Base-by-base conservation (phyloP, 148 eudicot species). In the Amaranthus hypochondriacus region DNA sequence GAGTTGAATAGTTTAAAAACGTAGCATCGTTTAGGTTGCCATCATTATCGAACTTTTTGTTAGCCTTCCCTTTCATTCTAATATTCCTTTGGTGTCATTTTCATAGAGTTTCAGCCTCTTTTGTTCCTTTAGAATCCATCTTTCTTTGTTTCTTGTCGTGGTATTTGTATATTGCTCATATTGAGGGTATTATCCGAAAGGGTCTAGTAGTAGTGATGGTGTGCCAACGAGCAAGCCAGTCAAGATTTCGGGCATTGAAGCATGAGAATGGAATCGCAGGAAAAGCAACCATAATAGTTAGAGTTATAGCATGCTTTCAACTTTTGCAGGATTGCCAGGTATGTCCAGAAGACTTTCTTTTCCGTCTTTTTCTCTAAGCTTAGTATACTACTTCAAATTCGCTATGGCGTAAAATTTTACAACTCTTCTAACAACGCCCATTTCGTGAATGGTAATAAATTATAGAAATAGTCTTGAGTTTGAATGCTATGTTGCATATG, bases 231-330 rank as follows among this genome's bases (percentile, higher is more conserved):
- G 84, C 96, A 15, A 86, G 88, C 75, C 96, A 89, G 81, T 84
- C 93, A 74, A 91, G 88, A 87, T 91, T 89, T 75, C 85, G 88
- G 85, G 87, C 93, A 56, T 83, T 85, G 83, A 91, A 87, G 78
- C 96, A 91, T 79, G 89, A 86, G 77, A 87, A 73, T 79, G 96
- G 96, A 79, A 86, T 91, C 57, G 88, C 93, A 52, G 96, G 96
- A 78, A 86, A 84, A 84, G 55, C 93, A 69, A 88, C 92, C 71
- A 90, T 90, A 53, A 87, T 87, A 80, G 93, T 91, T 87, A 91
- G 88, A 89, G 87, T 89, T 56, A 91, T 91, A 81, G 93, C 93
- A 84, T 89, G 91, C 70, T 91, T 89, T 82, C 96, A 91, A 89
- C 91, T 87, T 76, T 75, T 89, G 84, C 89, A 82, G 60, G 86